Evolutionary conservation across 768 basidiomycete species (phyloP).

Genomic region (Gyrodon lividus): DNA sequence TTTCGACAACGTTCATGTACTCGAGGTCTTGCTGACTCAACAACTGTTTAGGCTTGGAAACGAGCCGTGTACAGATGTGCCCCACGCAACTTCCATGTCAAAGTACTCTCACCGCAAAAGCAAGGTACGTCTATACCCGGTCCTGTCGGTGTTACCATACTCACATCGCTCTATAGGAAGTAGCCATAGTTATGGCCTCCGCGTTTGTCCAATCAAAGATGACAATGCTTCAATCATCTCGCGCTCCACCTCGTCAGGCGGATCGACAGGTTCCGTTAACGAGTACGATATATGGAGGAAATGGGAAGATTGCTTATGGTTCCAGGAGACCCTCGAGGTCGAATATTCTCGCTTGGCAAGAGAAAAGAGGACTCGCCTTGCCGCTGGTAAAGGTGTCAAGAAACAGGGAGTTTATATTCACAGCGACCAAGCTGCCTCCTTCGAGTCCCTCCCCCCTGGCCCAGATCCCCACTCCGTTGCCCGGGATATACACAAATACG

Average conservation of each 20-base stretch:
- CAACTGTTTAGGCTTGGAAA: conserved; percentile 50
- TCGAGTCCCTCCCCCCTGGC: conserved; percentile 81
- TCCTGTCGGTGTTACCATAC: not conserved
- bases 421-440: conserved; percentile 74
- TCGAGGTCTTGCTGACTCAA: not conserved
- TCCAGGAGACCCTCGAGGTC: conserved; percentile 66
- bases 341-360: conserved; percentile 65
- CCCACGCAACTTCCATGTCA: conserved; percentile 58
- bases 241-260: conserved; percentile 32
- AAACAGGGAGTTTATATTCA: conserved; percentile 67
- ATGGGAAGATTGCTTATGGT: conserved; percentile 82
- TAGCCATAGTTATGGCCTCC: conserved; percentile 60
- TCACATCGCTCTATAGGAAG: conserved; percentile 38
- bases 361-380: conserved; percentile 64
- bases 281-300: conserved; percentile 76
- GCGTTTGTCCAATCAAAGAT: conserved; percentile 45
- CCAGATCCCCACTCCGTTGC: conserved; percentile 75
- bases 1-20: not conserved
- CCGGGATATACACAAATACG: conserved; percentile 60
- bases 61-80: conserved; percentile 58
- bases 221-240: conserved; percentile 30
- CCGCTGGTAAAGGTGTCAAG: conserved; percentile 74
- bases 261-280: conserved; percentile 33
- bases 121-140: conserved; percentile 40
- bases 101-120: conserved; percentile 57